Percentiles rank a stretch among this genome's conserved stretches.
Evolutionary conservation across 768 basidiomycete species (phyloP).

Genomic region (Leucocoprinus sp.): DNA sequence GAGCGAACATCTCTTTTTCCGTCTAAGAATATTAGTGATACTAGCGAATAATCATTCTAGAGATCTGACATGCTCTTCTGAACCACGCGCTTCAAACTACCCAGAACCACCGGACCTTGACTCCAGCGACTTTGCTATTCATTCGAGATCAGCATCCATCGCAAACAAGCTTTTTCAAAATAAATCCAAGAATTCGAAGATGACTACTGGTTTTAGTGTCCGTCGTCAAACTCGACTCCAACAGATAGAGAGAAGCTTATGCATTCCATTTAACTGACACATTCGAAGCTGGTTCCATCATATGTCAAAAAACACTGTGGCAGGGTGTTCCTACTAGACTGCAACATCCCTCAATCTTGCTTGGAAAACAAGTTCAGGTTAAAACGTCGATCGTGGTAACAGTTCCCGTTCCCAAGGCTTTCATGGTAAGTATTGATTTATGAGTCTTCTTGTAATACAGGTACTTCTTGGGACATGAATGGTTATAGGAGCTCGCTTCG

Average conservation of each 20-base stretch:
- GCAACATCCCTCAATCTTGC: background rate
- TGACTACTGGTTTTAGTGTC: background rate
- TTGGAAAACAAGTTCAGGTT: background rate
- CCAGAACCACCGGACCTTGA: background rate
- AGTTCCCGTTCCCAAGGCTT: background rate
- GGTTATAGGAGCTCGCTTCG: background rate
- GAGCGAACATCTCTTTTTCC: too few species aligned
- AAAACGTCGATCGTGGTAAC: conserved; percentile 3
- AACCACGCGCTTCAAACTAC: too few species aligned
- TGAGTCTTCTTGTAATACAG: background rate
- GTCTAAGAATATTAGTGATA: too few species aligned
- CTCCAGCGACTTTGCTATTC: background rate
- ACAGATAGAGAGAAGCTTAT: too few species aligned
- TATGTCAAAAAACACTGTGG: background rate
- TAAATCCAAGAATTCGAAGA: conserved; percentile 3
- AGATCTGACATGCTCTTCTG: too few species aligned
- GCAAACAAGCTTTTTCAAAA: background rate
- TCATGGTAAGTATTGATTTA: background rate
- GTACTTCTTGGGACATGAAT: background rate
- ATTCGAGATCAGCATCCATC: background rate
- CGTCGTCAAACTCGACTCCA: background rate
- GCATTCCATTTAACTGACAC: background rate
- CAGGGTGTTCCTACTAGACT: background rate
- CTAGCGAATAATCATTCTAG: too few species aligned
- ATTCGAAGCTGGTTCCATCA: background rate